Evolutionary conservation across 2,329 filamentous ascomycete species (phyloP).

Genomic region (Claviceps pazoutovae): DNA sequence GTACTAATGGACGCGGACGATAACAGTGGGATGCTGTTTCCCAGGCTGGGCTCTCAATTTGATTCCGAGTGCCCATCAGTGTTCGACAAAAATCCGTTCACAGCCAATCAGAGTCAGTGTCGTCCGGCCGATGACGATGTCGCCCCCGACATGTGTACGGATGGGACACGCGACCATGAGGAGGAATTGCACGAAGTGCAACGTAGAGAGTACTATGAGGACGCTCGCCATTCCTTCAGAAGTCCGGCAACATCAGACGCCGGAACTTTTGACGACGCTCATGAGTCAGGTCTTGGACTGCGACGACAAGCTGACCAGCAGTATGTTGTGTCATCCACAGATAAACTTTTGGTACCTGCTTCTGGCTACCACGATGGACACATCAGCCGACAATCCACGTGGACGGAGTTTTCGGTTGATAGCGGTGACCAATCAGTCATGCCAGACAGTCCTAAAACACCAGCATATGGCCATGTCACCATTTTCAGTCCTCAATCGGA

Average conservation of each 20-base stretch:
- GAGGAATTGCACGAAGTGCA: slow-evolving; percentile 14
- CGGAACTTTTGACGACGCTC: slow-evolving; percentile 15
- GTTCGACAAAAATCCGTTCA: slow-evolving; percentile 14
- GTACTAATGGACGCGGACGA: slow-evolving; percentile 3
- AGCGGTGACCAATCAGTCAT: slow-evolving; percentile 29
- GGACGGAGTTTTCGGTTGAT: slow-evolving; percentile 46
- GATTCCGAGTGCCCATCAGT: slow-evolving; percentile 27
- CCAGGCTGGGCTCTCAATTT: slow-evolving; percentile 20
- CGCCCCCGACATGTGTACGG: slow-evolving; percentile 22
- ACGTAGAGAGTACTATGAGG: slow-evolving; percentile 15
- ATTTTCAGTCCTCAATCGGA: slow-evolving; percentile 15
- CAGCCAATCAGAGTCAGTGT: slow-evolving; percentile 10
- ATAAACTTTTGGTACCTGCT: slow-evolving; percentile 33
- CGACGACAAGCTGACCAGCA: slow-evolving; percentile 9
- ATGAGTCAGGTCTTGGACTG: slow-evolving; percentile 13
- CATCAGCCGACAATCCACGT: slow-evolving; percentile 41
- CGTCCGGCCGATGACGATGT: slow-evolving; percentile 18
- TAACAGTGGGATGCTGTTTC: slow-evolving; percentile 18
- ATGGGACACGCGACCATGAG: slow-evolving; percentile 20
- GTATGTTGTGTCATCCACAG: slow-evolving; percentile 23
- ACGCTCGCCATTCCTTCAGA: slow-evolving; percentile 19
- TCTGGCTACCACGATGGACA: slow-evolving; percentile 30
- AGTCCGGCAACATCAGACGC: slow-evolving; percentile 24
- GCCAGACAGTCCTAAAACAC: slow-evolving; percentile 14
- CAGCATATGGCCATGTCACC: slow-evolving; percentile 18